Conservation (phyloP, 495 filamentous ascomycete species). For the Penicillium taxi region DNA sequence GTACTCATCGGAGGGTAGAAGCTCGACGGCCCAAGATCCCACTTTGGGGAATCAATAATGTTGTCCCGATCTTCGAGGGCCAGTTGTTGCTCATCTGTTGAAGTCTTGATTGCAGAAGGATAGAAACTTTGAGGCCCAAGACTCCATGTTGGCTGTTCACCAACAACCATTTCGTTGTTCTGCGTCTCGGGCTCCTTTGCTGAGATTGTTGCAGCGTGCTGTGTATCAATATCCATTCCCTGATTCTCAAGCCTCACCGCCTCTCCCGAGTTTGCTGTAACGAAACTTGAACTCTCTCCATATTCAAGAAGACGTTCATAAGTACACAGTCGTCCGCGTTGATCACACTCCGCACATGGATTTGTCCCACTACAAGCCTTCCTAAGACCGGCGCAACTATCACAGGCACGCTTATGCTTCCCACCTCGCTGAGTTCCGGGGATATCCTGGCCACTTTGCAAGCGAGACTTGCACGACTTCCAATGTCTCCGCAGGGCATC, state of each 20-base stretch:
- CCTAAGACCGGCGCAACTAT: conserved; percentile 27
- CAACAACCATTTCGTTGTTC: no score
- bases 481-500: conserved; percentile 30
- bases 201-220: not conserved
- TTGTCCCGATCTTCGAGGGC: no score
- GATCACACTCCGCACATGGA: conserved; percentile 25
- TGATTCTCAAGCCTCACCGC: not conserved
- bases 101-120: no score
- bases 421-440: conserved; percentile 22
- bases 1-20: no score
- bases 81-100: no score
- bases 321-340: conserved; percentile 20
- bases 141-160: conserved; percentile 9
- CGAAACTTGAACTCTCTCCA: no score
- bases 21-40: no score
- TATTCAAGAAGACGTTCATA: conserved; percentile 19
- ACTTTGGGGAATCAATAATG: no score
- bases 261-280: no score
- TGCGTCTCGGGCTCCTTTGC: not conserved
- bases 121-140: conserved; percentile 22
- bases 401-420: conserved; percentile 31
- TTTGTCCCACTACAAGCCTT: conserved; percentile 25
- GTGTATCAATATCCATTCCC: not conserved
- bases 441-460: conserved; percentile 16
- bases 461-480: conserved; percentile 27